Evolutionary conservation across 352 stramenopile genomes (phyloP), one percentile per base, ranked within the genome.

Genomic region (Globisporangium recalcitrans): DNA sequence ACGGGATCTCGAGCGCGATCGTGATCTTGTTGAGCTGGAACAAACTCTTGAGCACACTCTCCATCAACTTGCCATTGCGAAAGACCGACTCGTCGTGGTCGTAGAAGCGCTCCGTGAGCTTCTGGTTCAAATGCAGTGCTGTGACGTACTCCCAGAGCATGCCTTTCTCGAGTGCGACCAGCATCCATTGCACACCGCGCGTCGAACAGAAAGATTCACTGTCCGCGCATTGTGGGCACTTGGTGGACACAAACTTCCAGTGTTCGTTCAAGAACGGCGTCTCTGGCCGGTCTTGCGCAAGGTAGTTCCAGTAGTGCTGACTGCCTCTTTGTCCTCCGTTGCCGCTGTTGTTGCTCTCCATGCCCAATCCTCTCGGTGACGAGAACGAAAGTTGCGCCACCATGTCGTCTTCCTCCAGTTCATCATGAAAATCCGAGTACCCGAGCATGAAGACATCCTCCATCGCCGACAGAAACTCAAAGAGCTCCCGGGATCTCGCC

Each of bases 381-480:
- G 26, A 24, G 6, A 53, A 53, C 5, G 55, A 44, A 36, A 54
- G 29, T 29, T 54, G 48, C 31, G 26, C 11, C 55, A 31, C 53
- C 40, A 38, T 53, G 34, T 60, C 32, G 40, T 64, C 60, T 8
- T 51, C 52, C 5, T 31, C 38, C 8, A 4, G 21, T 11, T 24
- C 58, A 21, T 40, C 63, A 58, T 68, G 57, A 5, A 69, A 60
- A 46, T 71, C 68, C 11, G 62, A 67, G 63, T 80, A 91, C 5
- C 84, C 84, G 13, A 93, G 57, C 76, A 90, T 81, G 6, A 88
- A 73, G 1, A 87, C 59, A 60, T 87, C 78, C 70, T 93, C 84
- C 34, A 93, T 64, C 5, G 82, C 79, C 14, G 73, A 82, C 9
- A 93, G 52, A 31, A 93, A 66, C 66, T 87, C 82, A 58, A 85